Percentiles rank a stretch among this genome's conserved stretches.
Conservation (phyloP, 306 rosid species). For the Inga laurina region DNA sequence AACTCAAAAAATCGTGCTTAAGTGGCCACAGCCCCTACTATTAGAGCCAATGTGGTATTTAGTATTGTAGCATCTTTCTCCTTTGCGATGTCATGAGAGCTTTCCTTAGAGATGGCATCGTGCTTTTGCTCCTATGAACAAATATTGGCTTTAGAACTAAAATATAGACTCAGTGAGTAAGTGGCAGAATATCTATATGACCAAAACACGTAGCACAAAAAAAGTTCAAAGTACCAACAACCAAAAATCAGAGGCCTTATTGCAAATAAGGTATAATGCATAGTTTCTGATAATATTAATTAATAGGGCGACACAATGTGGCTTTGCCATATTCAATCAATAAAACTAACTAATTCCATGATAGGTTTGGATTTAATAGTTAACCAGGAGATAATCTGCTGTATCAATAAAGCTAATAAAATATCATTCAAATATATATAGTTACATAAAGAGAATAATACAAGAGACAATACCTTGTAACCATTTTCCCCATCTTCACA, state of each 20-base stretch:
- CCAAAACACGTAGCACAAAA: background rate
- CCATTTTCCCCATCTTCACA: conserved; percentile 32
- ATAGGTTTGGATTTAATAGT: background rate
- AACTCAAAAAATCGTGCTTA: no score
- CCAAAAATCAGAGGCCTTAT: background rate
- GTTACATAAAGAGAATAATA: background rate
- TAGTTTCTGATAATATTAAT: background rate
- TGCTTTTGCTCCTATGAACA: no score
- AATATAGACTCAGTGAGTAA: background rate
- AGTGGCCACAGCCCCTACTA: no score
- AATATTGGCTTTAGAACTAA: no score
- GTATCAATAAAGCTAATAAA: conserved; percentile 24
- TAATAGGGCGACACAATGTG: background rate
- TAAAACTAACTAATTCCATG: background rate
- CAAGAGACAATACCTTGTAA: background rate
- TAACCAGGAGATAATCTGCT: background rate
- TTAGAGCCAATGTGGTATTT: no score
- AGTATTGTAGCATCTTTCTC: no score
- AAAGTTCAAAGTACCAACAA: background rate
- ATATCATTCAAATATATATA: background rate
- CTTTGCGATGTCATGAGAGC: no score
- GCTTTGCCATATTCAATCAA: conserved; percentile 2
- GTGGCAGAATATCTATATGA: background rate
- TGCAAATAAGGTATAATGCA: background rate
- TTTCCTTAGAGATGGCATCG: no score